phyloP scores from a whole-genome alignment of 176 grass and related monocot genomes.

The Phragmites australis region DNA sequence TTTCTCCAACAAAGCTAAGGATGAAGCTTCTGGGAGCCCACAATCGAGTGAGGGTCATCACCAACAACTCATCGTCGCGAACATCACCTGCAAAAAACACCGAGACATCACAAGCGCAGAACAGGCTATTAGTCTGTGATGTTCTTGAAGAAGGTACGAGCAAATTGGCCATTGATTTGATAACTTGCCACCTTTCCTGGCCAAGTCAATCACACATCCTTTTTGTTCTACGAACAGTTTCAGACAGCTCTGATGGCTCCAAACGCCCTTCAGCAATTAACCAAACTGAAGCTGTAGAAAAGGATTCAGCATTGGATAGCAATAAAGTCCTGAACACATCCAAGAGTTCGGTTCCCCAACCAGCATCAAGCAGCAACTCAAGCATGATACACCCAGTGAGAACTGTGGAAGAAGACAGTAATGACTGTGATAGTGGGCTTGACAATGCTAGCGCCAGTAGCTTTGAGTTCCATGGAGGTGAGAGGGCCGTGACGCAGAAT shows the following conservation, averaged over 20 bases:
- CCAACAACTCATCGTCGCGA: slow-evolving; percentile 60
- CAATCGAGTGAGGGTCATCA: slow-evolving; percentile 64
- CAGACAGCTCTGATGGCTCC: slow-evolving; percentile 59
- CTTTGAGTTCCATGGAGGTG: slow-evolving; percentile 82
- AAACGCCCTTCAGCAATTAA: slow-evolving; percentile 38
- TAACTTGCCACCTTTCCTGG: not conserved
- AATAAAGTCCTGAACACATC: slow-evolving; percentile 40
- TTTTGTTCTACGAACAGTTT: slow-evolving; percentile 32
- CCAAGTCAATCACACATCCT: slow-evolving; percentile 13
- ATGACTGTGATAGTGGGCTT: slow-evolving; percentile 57
- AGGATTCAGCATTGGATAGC: slow-evolving; percentile 23
- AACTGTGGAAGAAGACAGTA: slow-evolving; percentile 66
- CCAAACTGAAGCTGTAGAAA: slow-evolving; percentile 26
- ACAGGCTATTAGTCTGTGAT: slow-evolving; percentile 63
- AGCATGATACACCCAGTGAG: slow-evolving; percentile 81
- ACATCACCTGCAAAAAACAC: slow-evolving; percentile 69
- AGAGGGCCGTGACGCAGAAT: slow-evolving; percentile 49
- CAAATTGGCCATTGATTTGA: not conserved
- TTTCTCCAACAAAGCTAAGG: slow-evolving; percentile 88
- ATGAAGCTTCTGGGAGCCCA: slow-evolving; percentile 79
- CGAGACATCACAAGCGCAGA: slow-evolving; percentile 52
- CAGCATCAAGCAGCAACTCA: slow-evolving; percentile 50
- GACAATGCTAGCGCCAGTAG: slow-evolving; percentile 61
- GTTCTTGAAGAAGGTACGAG: slow-evolving; percentile 65
- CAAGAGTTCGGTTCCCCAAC: slow-evolving; percentile 46